These are phyloP conservation scores for Piper betle DNA, from an alignment of 164 flowering plant species.

Conservation along the genomic window DNA sequence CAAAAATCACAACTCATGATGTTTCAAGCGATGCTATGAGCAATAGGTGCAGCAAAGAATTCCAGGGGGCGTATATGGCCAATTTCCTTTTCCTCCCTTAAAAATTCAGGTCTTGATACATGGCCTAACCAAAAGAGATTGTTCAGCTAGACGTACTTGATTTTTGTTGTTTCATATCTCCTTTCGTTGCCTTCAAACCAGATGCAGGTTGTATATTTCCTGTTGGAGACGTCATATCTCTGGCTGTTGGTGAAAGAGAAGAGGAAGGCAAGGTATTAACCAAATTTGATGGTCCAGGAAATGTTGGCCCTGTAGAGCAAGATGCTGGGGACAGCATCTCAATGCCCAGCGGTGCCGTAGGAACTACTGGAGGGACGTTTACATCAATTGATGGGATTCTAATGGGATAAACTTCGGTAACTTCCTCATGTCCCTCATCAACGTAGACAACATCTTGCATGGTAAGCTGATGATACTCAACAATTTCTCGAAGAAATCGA, in stretches of 20 bases:
- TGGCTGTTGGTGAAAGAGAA: neutral
- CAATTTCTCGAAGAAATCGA: constrained; percentile 84
- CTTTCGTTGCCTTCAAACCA: neutral
- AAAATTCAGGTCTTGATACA: too few relatives aligned
- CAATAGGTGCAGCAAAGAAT: too few relatives aligned
- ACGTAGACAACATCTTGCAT: constrained; percentile 92
- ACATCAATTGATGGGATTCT: constrained; percentile 15
- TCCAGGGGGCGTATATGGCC: too few relatives aligned
- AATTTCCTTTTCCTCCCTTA: too few relatives aligned
- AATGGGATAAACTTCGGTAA: constrained; percentile 52
- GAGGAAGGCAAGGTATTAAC: neutral
- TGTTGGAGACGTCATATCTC: neutral
- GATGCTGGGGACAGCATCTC: neutral
- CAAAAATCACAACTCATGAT: too few relatives aligned
- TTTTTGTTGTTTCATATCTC: neutral
- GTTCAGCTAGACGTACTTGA: neutral
- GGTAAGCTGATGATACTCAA: constrained; percentile 89
- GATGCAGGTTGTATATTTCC: neutral
- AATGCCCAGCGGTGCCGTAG: neutral
- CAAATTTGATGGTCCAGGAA: neutral
- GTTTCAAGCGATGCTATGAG: too few relatives aligned
- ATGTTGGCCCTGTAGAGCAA: neutral
- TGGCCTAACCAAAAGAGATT: neutral
- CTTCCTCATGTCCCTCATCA: constrained; percentile 85
- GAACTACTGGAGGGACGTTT: neutral